Conservation (phyloP, 176 grass and related monocot genomes). For the Microstegium vimineum region DNA sequence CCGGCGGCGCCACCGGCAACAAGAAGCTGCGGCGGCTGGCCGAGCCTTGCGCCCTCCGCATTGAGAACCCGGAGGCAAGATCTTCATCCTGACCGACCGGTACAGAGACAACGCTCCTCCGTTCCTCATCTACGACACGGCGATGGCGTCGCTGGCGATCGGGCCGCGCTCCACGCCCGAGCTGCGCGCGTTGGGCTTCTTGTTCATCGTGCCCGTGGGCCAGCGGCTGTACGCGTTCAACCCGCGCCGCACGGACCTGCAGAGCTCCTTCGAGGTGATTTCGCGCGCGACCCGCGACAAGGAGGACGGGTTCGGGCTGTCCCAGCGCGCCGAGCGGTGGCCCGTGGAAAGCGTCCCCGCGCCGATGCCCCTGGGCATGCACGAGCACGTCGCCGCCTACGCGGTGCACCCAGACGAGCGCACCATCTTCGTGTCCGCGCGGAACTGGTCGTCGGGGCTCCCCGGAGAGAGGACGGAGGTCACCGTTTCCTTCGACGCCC, state of each 20-base stretch:
- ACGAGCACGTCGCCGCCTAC: not conserved
- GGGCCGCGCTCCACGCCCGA: not conserved
- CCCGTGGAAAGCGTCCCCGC: not conserved
- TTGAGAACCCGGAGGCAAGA: not conserved
- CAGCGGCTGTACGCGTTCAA: not conserved
- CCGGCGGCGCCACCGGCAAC: not conserved
- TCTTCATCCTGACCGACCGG: not conserved
- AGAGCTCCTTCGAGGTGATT: no score
- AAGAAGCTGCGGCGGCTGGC: not conserved
- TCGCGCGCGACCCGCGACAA: no score
- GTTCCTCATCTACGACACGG: constrained; percentile 10
- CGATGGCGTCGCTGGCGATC: not conserved
- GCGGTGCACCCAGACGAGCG: constrained; percentile 11
- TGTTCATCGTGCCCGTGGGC: not conserved
- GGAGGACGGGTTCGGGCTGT: no score
- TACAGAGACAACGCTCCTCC: not conserved
- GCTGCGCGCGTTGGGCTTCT: not conserved
- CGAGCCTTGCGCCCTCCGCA: not conserved
- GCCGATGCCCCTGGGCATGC: not conserved
- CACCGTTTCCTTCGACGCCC: not conserved
- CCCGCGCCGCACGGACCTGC: not conserved
- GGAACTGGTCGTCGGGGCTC: not conserved
- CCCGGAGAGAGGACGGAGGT: not conserved
- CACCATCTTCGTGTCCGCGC: constrained; percentile 13
- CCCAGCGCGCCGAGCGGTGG: not conserved